Conservation (phyloP, 2,329 filamentous ascomycete genomes). For the Aspergillus puulaauensis region DNA sequence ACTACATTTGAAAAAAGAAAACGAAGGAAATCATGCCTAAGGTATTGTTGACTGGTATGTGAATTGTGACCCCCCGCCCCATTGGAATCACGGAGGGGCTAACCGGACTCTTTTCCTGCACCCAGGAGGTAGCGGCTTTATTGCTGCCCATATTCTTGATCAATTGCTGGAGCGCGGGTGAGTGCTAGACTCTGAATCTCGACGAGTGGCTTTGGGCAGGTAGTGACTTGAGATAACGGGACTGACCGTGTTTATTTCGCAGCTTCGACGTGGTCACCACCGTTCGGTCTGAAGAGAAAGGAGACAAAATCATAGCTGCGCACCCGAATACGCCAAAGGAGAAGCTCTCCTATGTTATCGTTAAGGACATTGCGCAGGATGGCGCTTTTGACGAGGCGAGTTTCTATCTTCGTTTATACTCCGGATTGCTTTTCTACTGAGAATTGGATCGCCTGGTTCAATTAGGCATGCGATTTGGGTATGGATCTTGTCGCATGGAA, state of each 20-base stretch:
- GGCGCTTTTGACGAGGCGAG: conserved; percentile 65
- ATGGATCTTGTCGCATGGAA: neutral
- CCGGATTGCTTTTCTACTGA: neutral
- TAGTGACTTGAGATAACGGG: neutral
- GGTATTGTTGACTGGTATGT: conserved; percentile 39
- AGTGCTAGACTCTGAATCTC: conserved; percentile 5
- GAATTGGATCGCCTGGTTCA: neutral
- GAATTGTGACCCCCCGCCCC: neutral
- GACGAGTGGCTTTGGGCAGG: neutral
- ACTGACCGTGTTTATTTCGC: conserved; percentile 12
- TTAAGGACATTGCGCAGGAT: conserved; percentile 69
- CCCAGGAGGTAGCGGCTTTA: conserved; percentile 62
- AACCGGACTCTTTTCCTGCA: conserved; percentile 12
- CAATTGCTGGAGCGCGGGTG: conserved; percentile 55
- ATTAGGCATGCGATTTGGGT: neutral
- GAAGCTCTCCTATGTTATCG: conserved; percentile 64
- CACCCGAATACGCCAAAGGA: conserved; percentile 53
- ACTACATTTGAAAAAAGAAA: no score
- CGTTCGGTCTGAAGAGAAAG: conserved; percentile 62
- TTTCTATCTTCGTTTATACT: neutral
- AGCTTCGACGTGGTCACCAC: conserved; percentile 64
- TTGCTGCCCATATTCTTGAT: conserved; percentile 65
- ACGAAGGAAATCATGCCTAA: conserved; percentile 32
- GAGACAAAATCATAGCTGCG: conserved; percentile 57
- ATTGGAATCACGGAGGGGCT: neutral